These are phyloP conservation scores for Boletus sp. DNA, from an alignment of 1,284 basidiomycete species.

Conservation along the genomic window DNA sequence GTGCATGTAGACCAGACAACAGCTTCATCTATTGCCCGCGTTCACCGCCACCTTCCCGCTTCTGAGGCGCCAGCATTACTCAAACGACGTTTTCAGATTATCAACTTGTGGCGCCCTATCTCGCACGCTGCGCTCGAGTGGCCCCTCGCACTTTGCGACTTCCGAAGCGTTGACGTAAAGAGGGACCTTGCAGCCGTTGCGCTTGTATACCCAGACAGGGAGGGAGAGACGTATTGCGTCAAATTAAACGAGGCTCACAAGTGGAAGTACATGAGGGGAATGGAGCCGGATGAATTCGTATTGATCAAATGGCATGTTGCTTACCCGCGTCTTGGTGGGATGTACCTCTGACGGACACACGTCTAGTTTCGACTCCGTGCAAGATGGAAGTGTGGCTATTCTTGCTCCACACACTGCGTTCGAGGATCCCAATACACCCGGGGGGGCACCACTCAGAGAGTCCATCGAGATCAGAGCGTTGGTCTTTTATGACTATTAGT, in stretches of 20 bases:
- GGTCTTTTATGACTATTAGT: conserved; percentile 34
- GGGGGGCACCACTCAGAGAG: conserved; percentile 33
- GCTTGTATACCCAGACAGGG: conserved; percentile 22
- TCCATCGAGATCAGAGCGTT: conserved; percentile 39
- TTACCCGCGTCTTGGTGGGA: neutral
- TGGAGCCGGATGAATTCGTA: conserved; percentile 44
- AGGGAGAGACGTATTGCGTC: conserved; percentile 21
- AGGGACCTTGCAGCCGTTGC: conserved; percentile 37
- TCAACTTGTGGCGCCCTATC: conserved; percentile 57
- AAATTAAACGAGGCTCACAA: conserved; percentile 21
- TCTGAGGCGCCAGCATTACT: conserved; percentile 38
- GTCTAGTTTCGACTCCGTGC: conserved; percentile 13
- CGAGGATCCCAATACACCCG: conserved; percentile 34
- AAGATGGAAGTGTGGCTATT: conserved; percentile 38
- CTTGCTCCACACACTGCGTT: conserved; percentile 46
- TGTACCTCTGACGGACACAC: neutral
- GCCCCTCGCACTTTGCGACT: conserved; percentile 50
- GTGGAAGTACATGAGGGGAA: conserved; percentile 31
- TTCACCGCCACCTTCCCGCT: conserved; percentile 50
- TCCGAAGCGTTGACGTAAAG: conserved; percentile 38
- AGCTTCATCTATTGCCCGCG: conserved; percentile 43
- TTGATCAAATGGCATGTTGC: conserved; percentile 37
- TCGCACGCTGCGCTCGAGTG: conserved; percentile 42
- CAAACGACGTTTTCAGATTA: conserved; percentile 46
- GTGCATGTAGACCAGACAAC: conserved; percentile 56